These are phyloP conservation scores for Phaeotremella fagi DNA, from an alignment of 768 basidiomycete genomes.

Conservation along the genomic window DNA sequence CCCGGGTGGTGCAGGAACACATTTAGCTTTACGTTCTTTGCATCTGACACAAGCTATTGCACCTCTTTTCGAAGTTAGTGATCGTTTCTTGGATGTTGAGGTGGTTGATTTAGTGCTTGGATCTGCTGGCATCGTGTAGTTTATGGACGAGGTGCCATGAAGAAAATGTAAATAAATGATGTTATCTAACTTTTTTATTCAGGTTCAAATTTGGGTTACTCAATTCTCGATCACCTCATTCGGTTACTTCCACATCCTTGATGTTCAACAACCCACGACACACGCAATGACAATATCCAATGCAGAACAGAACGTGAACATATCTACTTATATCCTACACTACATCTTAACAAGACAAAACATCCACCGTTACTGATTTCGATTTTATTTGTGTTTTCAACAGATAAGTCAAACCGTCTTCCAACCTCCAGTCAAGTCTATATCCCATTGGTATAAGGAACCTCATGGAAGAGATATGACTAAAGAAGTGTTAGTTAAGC, in stretches of 20 bases:
- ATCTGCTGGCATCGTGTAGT: background rate
- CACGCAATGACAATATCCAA: too few species aligned
- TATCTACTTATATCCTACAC: too few species aligned
- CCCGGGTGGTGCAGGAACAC: constrained; percentile 32
- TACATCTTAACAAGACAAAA: too few species aligned
- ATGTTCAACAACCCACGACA: too few species aligned
- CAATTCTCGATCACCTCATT: too few species aligned
- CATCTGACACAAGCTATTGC: constrained; percentile 34
- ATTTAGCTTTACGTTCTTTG: constrained; percentile 37
- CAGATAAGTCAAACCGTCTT: background rate
- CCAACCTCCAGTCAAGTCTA: background rate
- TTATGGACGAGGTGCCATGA: background rate
- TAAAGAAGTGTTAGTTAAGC: constrained; percentile 4
- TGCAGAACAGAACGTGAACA: too few species aligned
- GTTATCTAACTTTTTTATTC: too few species aligned
- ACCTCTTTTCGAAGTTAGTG: constrained; percentile 20
- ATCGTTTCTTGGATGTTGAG: constrained; percentile 7
- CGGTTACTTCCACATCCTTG: too few species aligned
- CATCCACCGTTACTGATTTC: too few species aligned
- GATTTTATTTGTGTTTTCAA: too few species aligned
- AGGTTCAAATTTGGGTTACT: too few species aligned
- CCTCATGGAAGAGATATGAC: constrained; percentile 49
- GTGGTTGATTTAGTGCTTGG: background rate
- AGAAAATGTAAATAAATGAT: too few species aligned
- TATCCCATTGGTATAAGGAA: constrained; percentile 36